Percentiles rank a stretch among this genome's conserved stretches.
Evolutionary conservation across 1,284 basidiomycete genomes (phyloP).

Genomic region (Leccinum pachyderme): DNA sequence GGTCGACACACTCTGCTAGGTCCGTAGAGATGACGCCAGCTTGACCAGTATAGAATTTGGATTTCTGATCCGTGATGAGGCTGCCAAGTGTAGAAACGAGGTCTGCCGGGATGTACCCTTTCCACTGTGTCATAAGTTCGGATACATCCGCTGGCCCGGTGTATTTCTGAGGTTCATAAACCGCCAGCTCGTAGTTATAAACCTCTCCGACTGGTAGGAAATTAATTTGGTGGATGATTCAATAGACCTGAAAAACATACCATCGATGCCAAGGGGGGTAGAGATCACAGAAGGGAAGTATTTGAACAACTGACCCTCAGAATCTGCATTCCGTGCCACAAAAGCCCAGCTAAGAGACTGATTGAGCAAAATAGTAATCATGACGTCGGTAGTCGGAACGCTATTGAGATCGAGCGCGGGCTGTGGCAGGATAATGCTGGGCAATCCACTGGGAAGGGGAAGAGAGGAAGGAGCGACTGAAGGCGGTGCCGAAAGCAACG

Average conservation of each 20-base stretch:
- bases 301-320: constrained; percentile 63
- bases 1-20: constrained; percentile 64
- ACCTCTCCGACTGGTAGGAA: constrained; percentile 38
- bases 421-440: constrained; percentile 57
- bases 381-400: constrained; percentile 39
- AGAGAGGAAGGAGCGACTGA: constrained; percentile 36
- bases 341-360: constrained; percentile 59
- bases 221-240: constrained; percentile 8
- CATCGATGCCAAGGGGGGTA: constrained; percentile 44
- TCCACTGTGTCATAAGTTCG: constrained; percentile 57
- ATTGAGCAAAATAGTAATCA: constrained; percentile 62
- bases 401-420: constrained; percentile 26
- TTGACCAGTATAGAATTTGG: constrained; percentile 58
- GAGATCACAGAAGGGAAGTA: constrained; percentile 52
- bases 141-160: constrained; percentile 40
- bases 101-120: constrained; percentile 54
- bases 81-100: constrained; percentile 51
- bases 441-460: constrained; percentile 57
- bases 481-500: constrained; percentile 22
- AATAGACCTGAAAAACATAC: constrained; percentile 37
- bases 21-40: constrained; percentile 36
- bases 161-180: constrained; percentile 57
- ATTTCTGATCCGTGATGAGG: constrained; percentile 53
- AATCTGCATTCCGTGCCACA: constrained; percentile 47
- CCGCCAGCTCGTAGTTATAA: constrained; percentile 57